A percentile compares a stretch with the other conserved stretches of the same genome.
phyloP scores from a whole-genome alignment of 805 yeast genomes.

The Yarrowia sp. region DNA sequence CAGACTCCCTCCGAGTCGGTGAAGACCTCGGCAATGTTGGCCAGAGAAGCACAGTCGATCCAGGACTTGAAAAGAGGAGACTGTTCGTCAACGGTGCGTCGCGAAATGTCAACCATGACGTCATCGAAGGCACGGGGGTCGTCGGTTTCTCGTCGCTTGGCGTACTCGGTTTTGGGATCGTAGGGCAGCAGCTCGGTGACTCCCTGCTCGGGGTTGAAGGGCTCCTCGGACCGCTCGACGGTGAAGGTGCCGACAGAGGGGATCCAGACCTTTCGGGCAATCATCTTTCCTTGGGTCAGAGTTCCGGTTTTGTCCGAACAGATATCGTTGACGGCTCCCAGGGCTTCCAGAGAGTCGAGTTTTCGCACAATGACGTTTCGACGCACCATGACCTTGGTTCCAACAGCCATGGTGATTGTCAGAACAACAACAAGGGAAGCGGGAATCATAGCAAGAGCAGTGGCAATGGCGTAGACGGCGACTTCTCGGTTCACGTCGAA shows the following conservation, averaged over 20 bases:
- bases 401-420: constrained; percentile 86
- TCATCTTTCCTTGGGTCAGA: constrained; percentile 80
- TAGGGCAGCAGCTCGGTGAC: constrained; percentile 49
- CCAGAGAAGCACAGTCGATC: constrained; percentile 73
- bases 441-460: constrained; percentile 82
- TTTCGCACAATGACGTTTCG: constrained; percentile 77
- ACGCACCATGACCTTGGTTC: constrained; percentile 74
- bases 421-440: constrained; percentile 79
- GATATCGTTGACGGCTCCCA: constrained; percentile 79
- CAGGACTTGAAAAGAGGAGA: constrained; percentile 54
- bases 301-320: constrained; percentile 88
- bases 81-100: constrained; percentile 9
- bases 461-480: constrained; percentile 88
- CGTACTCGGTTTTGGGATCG: constrained; percentile 42
- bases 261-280: constrained; percentile 72
- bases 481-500: constrained; percentile 78
- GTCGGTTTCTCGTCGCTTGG: constrained; percentile 42
- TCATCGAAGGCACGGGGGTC: constrained; percentile 40
- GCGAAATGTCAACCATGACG: neutral
- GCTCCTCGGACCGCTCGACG: constrained; percentile 63
- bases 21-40: constrained; percentile 71
- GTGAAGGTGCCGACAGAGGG: constrained; percentile 66
- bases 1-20: constrained; percentile 56
- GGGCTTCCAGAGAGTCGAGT: constrained; percentile 76
- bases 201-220: constrained; percentile 71